Evolutionary conservation across 2,329 filamentous ascomycete genomes (phyloP), one percentile per base, ranked within the genome.

Genomic region (Verticillium alfalfae): DNA sequence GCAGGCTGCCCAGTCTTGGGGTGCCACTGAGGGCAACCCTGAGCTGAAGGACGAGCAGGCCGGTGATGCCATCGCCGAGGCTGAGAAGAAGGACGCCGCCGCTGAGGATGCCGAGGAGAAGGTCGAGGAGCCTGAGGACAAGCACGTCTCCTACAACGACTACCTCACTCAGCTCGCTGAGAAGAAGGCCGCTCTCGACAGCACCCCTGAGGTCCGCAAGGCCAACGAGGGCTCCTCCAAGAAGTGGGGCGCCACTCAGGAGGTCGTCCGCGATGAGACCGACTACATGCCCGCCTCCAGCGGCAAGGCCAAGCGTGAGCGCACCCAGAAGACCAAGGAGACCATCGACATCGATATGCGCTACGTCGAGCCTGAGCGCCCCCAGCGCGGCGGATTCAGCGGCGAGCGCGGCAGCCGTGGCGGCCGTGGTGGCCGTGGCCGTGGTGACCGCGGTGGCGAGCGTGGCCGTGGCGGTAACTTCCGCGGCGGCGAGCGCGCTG

Each of bases 171-270:
- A 87, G 78, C 79, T 76, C 70, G 83, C 83, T 63, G 84, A 86
- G 81, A 94, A 93, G 86, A 93, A 92, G 82, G 79, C 86, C 67
- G 85, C 86, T 67, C 85, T 94, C 67, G 85, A 85, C 70, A 78
- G 80, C 69, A 70, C 67, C 60, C 84, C 88, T 71, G 85, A 91
- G 72, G 84, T 92, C 73, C 94, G 95, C 81, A 88, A 93, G 83
- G 82, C 94, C 78, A 97, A 98, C 84, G 93, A 97, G 83, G 93
- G 93, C 73, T 85, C 83, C 82, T 92, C 92, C 83, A 94, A 95
- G 87, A 95, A 97, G 86, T 97, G 93, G 91, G 91, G 90, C 72
- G 83, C 85, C 71, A 93, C 92, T 75, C 96, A 93, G 83, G 74
- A 84, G 63, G 80, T 90, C 62, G 75, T 79, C 73, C 89, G 89